phyloP scores from a whole-genome alignment of 257 asterid species.

The Sherardia arvensis region DNA sequence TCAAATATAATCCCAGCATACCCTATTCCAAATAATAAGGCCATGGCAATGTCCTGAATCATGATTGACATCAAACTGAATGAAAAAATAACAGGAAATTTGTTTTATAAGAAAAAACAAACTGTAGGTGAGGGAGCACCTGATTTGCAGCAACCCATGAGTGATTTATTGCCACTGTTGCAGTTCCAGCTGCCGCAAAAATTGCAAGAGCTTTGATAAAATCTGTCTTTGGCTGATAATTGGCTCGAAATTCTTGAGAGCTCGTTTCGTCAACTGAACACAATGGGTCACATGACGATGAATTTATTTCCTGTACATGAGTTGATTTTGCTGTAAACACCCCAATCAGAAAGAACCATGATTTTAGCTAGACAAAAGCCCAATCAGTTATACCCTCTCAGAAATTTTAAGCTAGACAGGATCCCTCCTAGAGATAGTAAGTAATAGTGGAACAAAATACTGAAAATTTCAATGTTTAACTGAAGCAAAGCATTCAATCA shows the following conservation, averaged over 20 bases:
- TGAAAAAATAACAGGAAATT: background rate
- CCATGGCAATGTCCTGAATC: slow-evolving; percentile 89
- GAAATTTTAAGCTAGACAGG: background rate
- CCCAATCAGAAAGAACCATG: background rate
- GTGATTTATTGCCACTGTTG: slow-evolving; percentile 80
- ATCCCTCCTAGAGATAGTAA: background rate
- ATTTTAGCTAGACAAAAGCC: no score
- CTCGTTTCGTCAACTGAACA: slow-evolving; percentile 86
- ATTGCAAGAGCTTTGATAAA: slow-evolving; percentile 76
- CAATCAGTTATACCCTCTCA: background rate
- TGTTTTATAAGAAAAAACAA: slow-evolving; percentile 12
- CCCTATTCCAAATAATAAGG: slow-evolving; percentile 73
- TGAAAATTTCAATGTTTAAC: background rate
- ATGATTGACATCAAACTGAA: slow-evolving; percentile 17
- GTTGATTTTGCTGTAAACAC: background rate
- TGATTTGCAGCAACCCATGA: slow-evolving; percentile 96
- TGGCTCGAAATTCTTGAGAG: slow-evolving; percentile 59
- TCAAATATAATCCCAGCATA: slow-evolving; percentile 94
- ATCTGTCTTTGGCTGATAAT: slow-evolving; percentile 79
- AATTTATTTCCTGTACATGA: slow-evolving; percentile 25
- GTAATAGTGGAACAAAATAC: background rate
- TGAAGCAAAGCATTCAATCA: background rate
- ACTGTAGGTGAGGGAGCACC: slow-evolving; percentile 35
- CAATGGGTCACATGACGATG: slow-evolving; percentile 76
- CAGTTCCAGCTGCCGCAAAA: slow-evolving; percentile 76